Conservation (phyloP, 805 yeast genomes). For the Wickerhamiella nectarea region DNA sequence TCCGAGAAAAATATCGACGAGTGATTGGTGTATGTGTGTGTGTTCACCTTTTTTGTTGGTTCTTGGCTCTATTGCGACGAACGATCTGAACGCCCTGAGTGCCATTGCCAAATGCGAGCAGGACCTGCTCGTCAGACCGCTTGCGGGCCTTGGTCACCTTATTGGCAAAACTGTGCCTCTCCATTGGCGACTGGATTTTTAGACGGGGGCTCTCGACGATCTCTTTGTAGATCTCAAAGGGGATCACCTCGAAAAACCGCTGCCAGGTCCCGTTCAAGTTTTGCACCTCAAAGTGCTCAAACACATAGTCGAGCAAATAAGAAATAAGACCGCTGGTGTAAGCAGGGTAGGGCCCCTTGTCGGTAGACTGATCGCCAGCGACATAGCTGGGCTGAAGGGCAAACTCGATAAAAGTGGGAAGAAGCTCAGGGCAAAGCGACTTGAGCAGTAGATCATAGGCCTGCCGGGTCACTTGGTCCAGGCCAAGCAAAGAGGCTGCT, state of each 20-base stretch:
- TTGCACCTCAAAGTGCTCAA: conserved; percentile 13
- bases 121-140: conserved; percentile 24
- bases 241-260: conserved; percentile 15
- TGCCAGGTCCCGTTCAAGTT: conserved; percentile 5
- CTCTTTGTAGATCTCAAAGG: conserved; percentile 22
- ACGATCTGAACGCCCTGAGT: conserved; percentile 22
- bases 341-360: conserved; percentile 24
- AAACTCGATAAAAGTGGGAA: conserved; percentile 19
- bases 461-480: conserved; percentile 19
- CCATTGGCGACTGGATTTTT: conserved; percentile 20
- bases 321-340: conserved; percentile 20
- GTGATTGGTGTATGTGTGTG: background rate
- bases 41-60: background rate
- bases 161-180: conserved; percentile 17
- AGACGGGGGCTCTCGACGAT: conserved; percentile 22
- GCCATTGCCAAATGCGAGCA: conserved; percentile 27
- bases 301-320: conserved; percentile 16
- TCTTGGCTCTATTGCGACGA: conserved; percentile 4
- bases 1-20: background rate
- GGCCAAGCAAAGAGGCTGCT: conserved; percentile 22
- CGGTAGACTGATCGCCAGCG: conserved; percentile 5
- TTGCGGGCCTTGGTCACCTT: conserved; percentile 21
- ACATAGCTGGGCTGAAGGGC: conserved; percentile 14
- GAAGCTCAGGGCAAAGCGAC: conserved; percentile 13
- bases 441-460: conserved; percentile 18